Evolutionary conservation across 169 alveolate species (phyloP).

Genomic region (Plasmodium falciparum): DNA sequence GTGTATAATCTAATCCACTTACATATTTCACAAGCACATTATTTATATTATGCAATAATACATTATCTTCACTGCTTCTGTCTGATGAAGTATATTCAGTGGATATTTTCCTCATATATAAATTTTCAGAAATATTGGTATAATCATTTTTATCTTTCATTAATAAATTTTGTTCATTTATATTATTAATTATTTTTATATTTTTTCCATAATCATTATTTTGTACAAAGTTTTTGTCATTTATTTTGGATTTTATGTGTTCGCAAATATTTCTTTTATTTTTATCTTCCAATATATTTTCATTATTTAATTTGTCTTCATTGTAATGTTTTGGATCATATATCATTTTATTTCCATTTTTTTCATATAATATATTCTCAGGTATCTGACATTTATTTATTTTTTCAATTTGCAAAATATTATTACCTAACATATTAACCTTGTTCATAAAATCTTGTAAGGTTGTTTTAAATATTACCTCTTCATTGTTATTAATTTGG

Average conservation of each 20-base stretch:
- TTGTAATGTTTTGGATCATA: not conserved
- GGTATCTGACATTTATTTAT: not conserved
- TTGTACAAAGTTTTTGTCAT: not conserved
- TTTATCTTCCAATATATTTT: not conserved
- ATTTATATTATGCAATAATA: constrained; percentile 19
- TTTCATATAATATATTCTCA: constrained; percentile 1
- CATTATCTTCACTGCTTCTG: constrained; percentile 5
- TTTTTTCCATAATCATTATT: not conserved
- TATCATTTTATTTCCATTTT: constrained; percentile 3
- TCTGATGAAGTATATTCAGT: constrained; percentile 7
- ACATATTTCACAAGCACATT: constrained; percentile 43
- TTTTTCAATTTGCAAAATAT: constrained; percentile 21
- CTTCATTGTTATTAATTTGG: constrained; percentile 27
- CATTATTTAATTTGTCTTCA: constrained; percentile 10
- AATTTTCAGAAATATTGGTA: not conserved
- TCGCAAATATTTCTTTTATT: constrained; percentile 5
- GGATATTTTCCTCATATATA: not conserved
- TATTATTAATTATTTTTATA: not conserved
- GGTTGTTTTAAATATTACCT: constrained; percentile 13
- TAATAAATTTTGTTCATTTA: constrained; percentile 14
- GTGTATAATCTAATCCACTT: constrained; percentile 47
- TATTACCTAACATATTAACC: constrained; percentile 5
- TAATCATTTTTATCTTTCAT: constrained; percentile 6
- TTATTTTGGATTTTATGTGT: not conserved
- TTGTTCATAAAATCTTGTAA: constrained; percentile 32